Evolutionary conservation across 805 yeast genomes (phyloP).

Genomic region (Isabelozyma heimii): DNA sequence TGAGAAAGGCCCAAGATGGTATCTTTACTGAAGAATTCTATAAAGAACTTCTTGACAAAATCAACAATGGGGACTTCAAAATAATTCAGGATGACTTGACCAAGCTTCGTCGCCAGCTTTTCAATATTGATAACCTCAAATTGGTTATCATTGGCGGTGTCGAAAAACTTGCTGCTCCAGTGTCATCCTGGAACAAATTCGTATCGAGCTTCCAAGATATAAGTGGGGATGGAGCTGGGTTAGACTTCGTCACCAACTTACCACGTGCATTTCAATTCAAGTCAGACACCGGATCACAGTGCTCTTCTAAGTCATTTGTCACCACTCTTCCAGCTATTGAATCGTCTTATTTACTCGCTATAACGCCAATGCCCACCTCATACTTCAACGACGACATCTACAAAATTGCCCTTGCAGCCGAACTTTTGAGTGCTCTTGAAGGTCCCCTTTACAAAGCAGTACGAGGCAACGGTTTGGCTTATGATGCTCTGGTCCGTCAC

Average conservation of each 20-base stretch:
- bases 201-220: constrained; percentile 15
- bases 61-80: constrained; percentile 54
- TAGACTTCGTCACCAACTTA: constrained; percentile 22
- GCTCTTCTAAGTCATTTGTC: constrained; percentile 56
- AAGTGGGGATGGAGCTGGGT: constrained; percentile 8
- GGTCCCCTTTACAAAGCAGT: constrained; percentile 98
- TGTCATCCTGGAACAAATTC: constrained; percentile 55
- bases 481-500: constrained; percentile 69
- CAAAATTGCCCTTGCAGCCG: constrained; percentile 68
- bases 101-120: constrained; percentile 47
- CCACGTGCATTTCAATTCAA: constrained; percentile 55
- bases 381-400: constrained; percentile 55
- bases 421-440: constrained; percentile 80
- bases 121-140: constrained; percentile 59
- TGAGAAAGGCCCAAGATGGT: constrained; percentile 63
- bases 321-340: constrained; percentile 82
- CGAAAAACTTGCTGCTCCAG: constrained; percentile 48
- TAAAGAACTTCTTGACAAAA: constrained; percentile 39
- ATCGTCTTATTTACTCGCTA: constrained; percentile 63
- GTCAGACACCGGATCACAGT: constrained; percentile 53
- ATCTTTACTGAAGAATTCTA: constrained; percentile 61
- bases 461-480: constrained; percentile 91
- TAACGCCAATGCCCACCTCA: constrained; percentile 57
- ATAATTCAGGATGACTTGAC: constrained; percentile 51
- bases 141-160: constrained; percentile 72